Conservation (phyloP, 2,329 filamentous ascomycete species). For the Metarhizium brunneum region DNA sequence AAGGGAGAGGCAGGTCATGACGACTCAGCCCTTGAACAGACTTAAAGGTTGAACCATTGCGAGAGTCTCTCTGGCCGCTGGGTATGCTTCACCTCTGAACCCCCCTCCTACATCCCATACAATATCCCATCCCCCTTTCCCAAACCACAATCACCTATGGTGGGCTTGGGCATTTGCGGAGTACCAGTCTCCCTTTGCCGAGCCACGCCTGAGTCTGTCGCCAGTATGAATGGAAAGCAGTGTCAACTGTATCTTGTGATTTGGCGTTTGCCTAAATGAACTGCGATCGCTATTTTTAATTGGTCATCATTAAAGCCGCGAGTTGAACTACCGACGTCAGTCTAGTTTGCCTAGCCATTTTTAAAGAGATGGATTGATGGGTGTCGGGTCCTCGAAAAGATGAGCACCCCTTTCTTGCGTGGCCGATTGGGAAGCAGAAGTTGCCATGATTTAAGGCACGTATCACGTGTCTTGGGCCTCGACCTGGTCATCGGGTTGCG, state of each 20-base stretch:
- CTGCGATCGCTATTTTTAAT: conserved; percentile 2
- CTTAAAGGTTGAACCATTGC: conserved; percentile 16
- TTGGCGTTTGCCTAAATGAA: conserved; percentile 5
- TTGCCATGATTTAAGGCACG: conserved; percentile 5
- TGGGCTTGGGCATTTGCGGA: neutral
- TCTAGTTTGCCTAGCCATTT: conserved; percentile 1
- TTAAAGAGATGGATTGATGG: neutral
- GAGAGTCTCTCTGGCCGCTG: conserved; percentile 17
- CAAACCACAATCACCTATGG: neutral
- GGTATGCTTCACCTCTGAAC: conserved; percentile 20
- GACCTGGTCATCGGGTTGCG: conserved; percentile 1
- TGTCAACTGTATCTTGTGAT: conserved; percentile 8
- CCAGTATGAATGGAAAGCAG: conserved; percentile 8
- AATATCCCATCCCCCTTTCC: neutral
- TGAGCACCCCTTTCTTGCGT: neutral
- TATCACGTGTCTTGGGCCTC: conserved; percentile 8
- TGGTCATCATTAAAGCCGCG: conserved; percentile 1
- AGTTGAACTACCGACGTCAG: neutral
- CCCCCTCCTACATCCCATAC: conserved; percentile 6
- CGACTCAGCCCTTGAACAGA: conserved; percentile 8
- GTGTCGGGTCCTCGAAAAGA: neutral
- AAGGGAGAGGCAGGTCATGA: conserved; percentile 13
- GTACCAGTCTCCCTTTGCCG: neutral
- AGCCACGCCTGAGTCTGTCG: conserved; percentile 2
- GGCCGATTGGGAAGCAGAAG: conserved; percentile 1